Percentiles rank a stretch among this genome's conserved stretches.
These are phyloP conservation scores for Cubamyces lactineus DNA, from an alignment of 768 basidiomycete species.

Conservation along the genomic window DNA sequence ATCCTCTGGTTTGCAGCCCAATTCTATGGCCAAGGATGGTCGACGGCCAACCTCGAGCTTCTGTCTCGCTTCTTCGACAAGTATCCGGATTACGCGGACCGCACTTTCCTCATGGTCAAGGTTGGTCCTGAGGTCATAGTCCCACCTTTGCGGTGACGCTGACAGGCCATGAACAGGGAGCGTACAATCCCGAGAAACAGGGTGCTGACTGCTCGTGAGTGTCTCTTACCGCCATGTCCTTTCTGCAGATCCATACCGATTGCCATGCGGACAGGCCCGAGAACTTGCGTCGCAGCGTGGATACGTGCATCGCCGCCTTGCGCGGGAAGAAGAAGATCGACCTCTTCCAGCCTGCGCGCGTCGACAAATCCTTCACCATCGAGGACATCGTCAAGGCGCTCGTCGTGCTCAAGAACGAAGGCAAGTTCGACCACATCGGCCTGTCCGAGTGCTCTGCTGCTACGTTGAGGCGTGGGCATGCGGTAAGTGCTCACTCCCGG, in stretches of 20 bases:
- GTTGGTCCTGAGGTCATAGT: conserved; percentile 27
- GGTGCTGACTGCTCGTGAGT: conserved; percentile 35
- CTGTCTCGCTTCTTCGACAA: conserved; percentile 53
- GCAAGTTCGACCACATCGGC: conserved; percentile 62
- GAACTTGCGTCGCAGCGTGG: conserved; percentile 50
- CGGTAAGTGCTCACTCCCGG: conserved; percentile 28
- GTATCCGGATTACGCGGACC: conserved; percentile 47
- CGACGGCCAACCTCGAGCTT: conserved; percentile 50
- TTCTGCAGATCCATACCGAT: conserved; percentile 38
- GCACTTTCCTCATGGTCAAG: conserved; percentile 52
- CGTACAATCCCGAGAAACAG: conserved; percentile 1
- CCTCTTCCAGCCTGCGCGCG: conserved; percentile 57
- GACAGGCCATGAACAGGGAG: conserved; percentile 23
- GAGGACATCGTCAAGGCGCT: conserved; percentile 51
- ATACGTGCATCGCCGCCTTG: conserved; percentile 46
- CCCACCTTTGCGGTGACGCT: background rate
- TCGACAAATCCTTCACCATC: conserved; percentile 40
- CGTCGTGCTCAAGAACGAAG: conserved; percentile 52
- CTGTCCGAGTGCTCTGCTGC: conserved; percentile 55
- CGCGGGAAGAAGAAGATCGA: conserved; percentile 62
- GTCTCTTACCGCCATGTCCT: conserved; percentile 20
- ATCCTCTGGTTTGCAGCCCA: conserved; percentile 39
- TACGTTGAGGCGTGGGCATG: conserved; percentile 46
- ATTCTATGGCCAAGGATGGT: conserved; percentile 53
- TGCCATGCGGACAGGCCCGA: conserved; percentile 40